phyloP scores from a whole-genome alignment of 1,139 yeast genomes.

The Suhomyces kunorum region DNA sequence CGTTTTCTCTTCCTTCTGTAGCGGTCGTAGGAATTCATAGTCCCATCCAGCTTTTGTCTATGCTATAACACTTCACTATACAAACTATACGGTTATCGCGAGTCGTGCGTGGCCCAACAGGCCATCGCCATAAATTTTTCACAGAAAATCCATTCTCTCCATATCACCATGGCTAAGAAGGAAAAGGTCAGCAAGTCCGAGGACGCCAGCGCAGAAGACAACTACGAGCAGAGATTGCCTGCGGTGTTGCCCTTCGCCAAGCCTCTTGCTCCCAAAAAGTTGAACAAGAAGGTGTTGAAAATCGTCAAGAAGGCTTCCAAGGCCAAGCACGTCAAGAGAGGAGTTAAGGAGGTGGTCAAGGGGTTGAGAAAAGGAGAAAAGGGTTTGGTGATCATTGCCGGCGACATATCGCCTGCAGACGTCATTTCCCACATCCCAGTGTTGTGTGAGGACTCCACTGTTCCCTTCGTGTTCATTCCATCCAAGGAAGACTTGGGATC shows the following conservation, averaged over 20 bases:
- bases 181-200: conserved; percentile 48
- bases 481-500: conserved; percentile 97
- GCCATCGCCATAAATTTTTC: conserved; percentile 18
- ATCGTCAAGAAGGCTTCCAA: conserved; percentile 96
- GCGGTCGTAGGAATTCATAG: conserved; percentile 8
- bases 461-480: conserved; percentile 90
- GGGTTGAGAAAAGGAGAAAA: conserved; percentile 97
- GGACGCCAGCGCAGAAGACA: conserved; percentile 55
- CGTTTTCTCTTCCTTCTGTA: conserved; percentile 15
- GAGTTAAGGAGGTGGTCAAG: conserved; percentile 98
- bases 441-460: conserved; percentile 89
- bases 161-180: conserved; percentile 52
- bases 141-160: conserved; percentile 3
- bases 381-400: conserved; percentile 94
- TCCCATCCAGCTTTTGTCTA: neutral
- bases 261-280: conserved; percentile 94
- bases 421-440: conserved; percentile 97
- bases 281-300: conserved; percentile 92
- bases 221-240: conserved; percentile 88
- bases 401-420: conserved; percentile 96
- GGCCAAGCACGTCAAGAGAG: conserved; percentile 97
- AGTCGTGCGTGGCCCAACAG: conserved; percentile 10
- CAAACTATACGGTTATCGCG: too few relatives aligned
- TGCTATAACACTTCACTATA: too few relatives aligned
- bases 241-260: conserved; percentile 90